Base-by-base conservation (phyloP, 768 basidiomycete genomes). In the Pisolithus tinctorius region DNA sequence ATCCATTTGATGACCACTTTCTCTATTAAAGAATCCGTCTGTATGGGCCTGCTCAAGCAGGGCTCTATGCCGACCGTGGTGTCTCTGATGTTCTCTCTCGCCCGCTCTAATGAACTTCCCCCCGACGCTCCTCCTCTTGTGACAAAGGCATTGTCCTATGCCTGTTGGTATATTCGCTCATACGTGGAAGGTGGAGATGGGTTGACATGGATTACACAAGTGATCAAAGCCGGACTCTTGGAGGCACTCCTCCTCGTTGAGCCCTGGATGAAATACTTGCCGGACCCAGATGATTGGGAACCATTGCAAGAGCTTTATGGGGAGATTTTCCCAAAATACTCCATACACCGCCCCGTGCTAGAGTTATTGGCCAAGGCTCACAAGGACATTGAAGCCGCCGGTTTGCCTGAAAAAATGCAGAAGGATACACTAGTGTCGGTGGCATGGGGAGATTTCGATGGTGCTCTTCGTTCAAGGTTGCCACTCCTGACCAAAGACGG, bases 151-250 rank as follows among this genome's bases (percentile, higher is more conserved):
- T 50, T 66, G 43, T 68, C 66, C 4, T 63, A 60, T 31, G 61
- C 56, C 11, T 66, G 63, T 23, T 66, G 66, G 64, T 61, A 63
- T 31, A 59, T 65, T 40, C 66, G 65, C 8, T 52, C 57, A 5
- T 61, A 58, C n/a, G 53, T 59, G 30, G 64, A 68, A 44, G 57
- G 50, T 30, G 53, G 59, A 16, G 59, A 65, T 5, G 66, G 61
- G 6, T 16, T 63, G 4, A 54, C 59, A 48, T 65, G 66, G 63
- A 34, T 65, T 43, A 49, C 29, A 11, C 61, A 67, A 52, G 45
- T 53, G 23, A 38, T 65, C 38, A 57, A 63, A 44, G 57, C 64
- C 34, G 59, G 60, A 29, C 36, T 67, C 47, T 48, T 65, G 51
- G 47, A 57, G 1, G 47, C 64, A 6, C 45, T 67, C 37, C 63